These are phyloP conservation scores for Aphanoascus verrucosus DNA, from an alignment of 2,329 filamentous ascomycete genomes.

Conservation along the genomic window DNA sequence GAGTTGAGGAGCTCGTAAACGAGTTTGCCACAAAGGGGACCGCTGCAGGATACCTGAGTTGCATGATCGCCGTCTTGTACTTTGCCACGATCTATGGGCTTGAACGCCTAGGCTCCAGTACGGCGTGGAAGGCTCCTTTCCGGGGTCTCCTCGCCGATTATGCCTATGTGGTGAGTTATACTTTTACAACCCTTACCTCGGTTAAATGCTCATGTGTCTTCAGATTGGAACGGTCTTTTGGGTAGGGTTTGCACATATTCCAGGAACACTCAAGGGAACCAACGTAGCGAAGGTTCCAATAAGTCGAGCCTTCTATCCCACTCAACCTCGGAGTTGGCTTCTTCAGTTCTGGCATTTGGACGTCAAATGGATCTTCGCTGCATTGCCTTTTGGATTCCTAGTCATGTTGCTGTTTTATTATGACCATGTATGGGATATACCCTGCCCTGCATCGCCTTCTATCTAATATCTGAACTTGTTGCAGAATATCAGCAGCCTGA, in stretches of 20 bases:
- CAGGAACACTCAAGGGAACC: constrained; percentile 36
- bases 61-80: constrained; percentile 43
- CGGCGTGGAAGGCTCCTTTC: constrained; percentile 35
- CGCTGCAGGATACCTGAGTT: constrained; percentile 40
- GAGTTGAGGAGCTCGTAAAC: constrained; percentile 46
- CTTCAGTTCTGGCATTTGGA: constrained; percentile 46
- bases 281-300: constrained; percentile 36
- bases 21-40: constrained; percentile 37
- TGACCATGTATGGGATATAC: constrained; percentile 36
- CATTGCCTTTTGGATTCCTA: constrained; percentile 44
- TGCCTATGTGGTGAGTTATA: constrained; percentile 40
- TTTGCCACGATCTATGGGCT: constrained; percentile 42
- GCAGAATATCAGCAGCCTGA: constrained; percentile 44
- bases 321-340: constrained; percentile 38
- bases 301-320: constrained; percentile 40
- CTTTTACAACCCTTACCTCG: too few relatives aligned
- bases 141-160: constrained; percentile 44
- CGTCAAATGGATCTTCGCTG: constrained; percentile 44
- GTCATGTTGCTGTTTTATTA: constrained; percentile 48
- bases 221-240: constrained; percentile 44
- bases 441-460: too few relatives aligned
- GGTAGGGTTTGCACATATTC: constrained; percentile 45
- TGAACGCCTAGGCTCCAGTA: constrained; percentile 38
- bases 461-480: too few relatives aligned
- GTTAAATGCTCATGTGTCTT: background rate